Conservation (phyloP, 1,139 yeast genomes). For the Petasospora rhodanensis region DNA sequence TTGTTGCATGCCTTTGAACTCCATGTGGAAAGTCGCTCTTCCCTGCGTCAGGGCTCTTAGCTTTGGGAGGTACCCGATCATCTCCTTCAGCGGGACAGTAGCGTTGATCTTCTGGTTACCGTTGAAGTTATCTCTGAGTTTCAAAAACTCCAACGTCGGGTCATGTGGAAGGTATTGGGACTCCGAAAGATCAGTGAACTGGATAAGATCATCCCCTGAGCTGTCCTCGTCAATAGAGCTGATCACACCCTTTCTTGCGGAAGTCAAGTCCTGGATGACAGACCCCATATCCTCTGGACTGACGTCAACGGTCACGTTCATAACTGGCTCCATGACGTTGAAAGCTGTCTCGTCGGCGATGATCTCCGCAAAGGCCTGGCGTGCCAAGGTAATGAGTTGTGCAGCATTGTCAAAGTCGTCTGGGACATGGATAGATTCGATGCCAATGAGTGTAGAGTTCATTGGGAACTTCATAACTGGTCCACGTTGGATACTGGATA, state of each 20-base stretch:
- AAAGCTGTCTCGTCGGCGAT: constrained; percentile 31
- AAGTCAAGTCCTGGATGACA: constrained; percentile 76
- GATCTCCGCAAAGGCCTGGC: constrained; percentile 41
- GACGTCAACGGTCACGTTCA: constrained; percentile 70
- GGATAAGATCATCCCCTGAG: constrained; percentile 36
- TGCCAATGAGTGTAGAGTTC: constrained; percentile 53
- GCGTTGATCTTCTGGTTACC: constrained; percentile 57
- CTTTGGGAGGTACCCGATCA: constrained; percentile 82
- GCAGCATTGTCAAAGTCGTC: constrained; percentile 42
- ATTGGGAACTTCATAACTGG: constrained; percentile 48
- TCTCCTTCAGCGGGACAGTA: constrained; percentile 77
- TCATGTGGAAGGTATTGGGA: constrained; percentile 57
- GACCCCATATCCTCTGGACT: constrained; percentile 72
- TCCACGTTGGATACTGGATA: constrained; percentile 73
- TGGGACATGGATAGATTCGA: constrained; percentile 52
- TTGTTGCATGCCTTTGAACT: constrained; percentile 66
- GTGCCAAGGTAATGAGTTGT: constrained; percentile 40
- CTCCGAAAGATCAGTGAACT: constrained; percentile 50
- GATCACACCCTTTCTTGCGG: constrained; percentile 68
- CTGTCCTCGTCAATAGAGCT: constrained; percentile 58
- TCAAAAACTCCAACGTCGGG: constrained; percentile 32
- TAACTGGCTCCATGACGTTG: constrained; percentile 77
- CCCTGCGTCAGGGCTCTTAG: constrained; percentile 87
- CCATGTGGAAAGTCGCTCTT: constrained; percentile 79
- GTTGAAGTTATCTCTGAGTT: constrained; percentile 29